These are phyloP conservation scores for Trametes maxima DNA, from an alignment of 768 basidiomycete genomes.

Conservation along the genomic window DNA sequence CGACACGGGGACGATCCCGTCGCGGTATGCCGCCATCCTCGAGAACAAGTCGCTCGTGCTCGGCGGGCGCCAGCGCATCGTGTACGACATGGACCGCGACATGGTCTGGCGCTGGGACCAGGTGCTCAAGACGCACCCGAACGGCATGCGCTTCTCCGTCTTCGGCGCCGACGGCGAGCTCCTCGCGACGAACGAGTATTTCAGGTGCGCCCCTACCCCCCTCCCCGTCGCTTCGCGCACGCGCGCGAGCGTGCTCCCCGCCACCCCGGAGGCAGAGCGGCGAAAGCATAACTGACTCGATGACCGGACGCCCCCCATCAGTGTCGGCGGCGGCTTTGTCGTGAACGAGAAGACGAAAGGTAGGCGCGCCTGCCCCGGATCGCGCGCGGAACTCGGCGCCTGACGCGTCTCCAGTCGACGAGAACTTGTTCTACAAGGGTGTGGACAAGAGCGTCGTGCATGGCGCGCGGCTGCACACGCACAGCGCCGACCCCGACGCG, in stretches of 20 bases:
- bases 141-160: conserved; percentile 91
- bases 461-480: conserved; percentile 70
- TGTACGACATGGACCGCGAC: conserved; percentile 86
- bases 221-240: not conserved
- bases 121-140: conserved; percentile 86
- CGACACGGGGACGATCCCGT: conserved; percentile 80
- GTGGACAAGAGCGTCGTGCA: conserved; percentile 84
- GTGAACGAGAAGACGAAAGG: conserved; percentile 94
- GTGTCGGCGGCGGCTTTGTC: conserved; percentile 93
- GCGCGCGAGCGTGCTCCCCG: not conserved
- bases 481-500: conserved; percentile 35
- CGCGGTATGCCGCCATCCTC: conserved; percentile 72
- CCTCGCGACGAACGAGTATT: conserved; percentile 94
- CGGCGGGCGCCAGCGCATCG: conserved; percentile 72
- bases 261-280: conserved; percentile 1
- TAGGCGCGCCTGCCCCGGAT: conserved; percentile 27
- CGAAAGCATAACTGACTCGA: conserved; percentile 10
- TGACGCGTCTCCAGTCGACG: conserved; percentile 60
- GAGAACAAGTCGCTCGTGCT: conserved; percentile 67
- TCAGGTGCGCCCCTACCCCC: conserved; percentile 52
- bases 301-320: conserved; percentile 24
- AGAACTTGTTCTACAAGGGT: conserved; percentile 93
- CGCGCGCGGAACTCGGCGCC: not conserved
- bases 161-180: conserved; percentile 83
- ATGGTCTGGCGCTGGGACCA: conserved; percentile 93